Evolutionary conservation across 345 rosid genomes (phyloP), one percentile per base, ranked within the genome.

Genomic region (Camelina hispida): DNA sequence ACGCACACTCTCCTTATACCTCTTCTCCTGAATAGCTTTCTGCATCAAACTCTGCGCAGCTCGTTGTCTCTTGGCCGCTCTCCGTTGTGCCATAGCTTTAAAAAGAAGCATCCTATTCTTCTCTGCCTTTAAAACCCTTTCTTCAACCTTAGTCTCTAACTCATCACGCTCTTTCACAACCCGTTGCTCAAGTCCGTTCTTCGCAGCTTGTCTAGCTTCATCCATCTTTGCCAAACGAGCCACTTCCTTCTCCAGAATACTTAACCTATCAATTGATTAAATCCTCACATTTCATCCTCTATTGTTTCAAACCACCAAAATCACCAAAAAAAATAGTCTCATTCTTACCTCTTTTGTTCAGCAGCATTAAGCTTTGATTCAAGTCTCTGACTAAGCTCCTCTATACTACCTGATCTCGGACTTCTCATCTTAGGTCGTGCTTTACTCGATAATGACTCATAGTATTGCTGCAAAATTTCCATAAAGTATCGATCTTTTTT

Each of bases 321-420:
- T 28, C 30, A 28, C 30, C 30, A 3, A 28, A 9, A 37, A 37
- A 38, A 2, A n/a, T 2, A 46, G 18, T 6, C 11, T 48, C 53
- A 16, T 48, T n/a, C 22, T 40, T 18, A 95, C 99, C 99, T 90
- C 78, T 95, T 95, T 85, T 82, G 90, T 82, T 89, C 91, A 25
- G 99, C 99, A 66, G 98, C 98, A 61, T 72, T 87, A 74, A 95
- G 98, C 87, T 84, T 92, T 4, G 98, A 94, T 84, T 92, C 96
- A 73, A 95, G 96, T 40, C 98, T 88, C 67, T 90, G 94, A 32
- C 86, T 87, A 34, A 84, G 93, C 76, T 95, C 91, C 65, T 90
- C 98, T 67, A 90, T 94, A 44, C 84, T 80, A 38, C 78, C 74
- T 48, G 79, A 83, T 23, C 86, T 81, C 17, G 97, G 94, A 81